These are phyloP conservation scores for Phytophthora lateralis DNA, from an alignment of 352 stramenopile genomes.

Conservation along the genomic window DNA sequence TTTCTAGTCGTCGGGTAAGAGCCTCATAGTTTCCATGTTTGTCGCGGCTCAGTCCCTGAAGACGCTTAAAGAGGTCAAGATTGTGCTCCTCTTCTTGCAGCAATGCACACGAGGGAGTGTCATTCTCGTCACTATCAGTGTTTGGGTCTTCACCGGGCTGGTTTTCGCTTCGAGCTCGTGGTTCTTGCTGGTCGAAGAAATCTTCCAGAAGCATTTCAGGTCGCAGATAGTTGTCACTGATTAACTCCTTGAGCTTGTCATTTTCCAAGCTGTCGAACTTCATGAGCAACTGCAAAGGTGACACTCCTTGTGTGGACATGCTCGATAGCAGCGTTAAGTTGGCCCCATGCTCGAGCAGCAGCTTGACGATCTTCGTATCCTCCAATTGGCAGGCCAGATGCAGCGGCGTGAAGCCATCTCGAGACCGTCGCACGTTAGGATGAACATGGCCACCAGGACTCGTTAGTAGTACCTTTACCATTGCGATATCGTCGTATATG, in stretches of 20 bases:
- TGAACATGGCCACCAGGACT: slow-evolving; percentile 41
- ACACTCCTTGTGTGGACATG: slow-evolving; percentile 41
- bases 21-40: slow-evolving; percentile 16
- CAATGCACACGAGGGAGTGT: slow-evolving; percentile 47
- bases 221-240: slow-evolving; percentile 42
- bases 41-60: slow-evolving; percentile 34
- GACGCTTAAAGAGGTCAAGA: slow-evolving; percentile 46
- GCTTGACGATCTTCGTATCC: slow-evolving; percentile 50
- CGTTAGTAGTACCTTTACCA: slow-evolving; percentile 44
- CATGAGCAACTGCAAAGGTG: slow-evolving; percentile 57
- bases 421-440: slow-evolving; percentile 61
- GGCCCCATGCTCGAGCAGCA: slow-evolving; percentile 57
- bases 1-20: slow-evolving; percentile 37
- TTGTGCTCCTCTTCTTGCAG: slow-evolving; percentile 61
- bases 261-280: slow-evolving; percentile 56
- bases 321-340: slow-evolving; percentile 60
- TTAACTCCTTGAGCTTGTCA: slow-evolving; percentile 49
- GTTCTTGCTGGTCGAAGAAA: slow-evolving; percentile 10
- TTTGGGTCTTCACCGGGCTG: slow-evolving; percentile 2
- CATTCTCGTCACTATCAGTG: slow-evolving; percentile 22
- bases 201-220: slow-evolving; percentile 53
- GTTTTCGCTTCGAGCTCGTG: not conserved
- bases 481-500: slow-evolving; percentile 56
- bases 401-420: slow-evolving; percentile 68
- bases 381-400: slow-evolving; percentile 68